Percentiles rank a stretch among this genome's conserved stretches.
phyloP scores from a whole-genome alignment of 1,284 basidiomycete genomes.

The Tilletia caries region DNA sequence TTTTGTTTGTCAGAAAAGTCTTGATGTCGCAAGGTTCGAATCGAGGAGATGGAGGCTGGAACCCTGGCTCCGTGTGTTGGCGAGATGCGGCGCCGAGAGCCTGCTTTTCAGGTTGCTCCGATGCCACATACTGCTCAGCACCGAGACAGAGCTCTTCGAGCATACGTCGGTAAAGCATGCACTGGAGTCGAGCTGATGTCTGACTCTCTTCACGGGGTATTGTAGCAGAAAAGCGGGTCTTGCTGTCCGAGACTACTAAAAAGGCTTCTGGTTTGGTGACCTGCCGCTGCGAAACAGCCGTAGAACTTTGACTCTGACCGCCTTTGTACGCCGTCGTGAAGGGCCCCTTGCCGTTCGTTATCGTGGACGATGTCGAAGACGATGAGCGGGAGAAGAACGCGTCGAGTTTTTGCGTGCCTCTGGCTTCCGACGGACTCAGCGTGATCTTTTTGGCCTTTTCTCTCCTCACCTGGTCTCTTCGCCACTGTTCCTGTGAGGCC shows the following conservation, averaged over 20 bases:
- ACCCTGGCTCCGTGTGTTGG: too few species aligned
- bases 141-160: constrained; percentile 30
- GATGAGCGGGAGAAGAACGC: constrained; percentile 11
- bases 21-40: background rate
- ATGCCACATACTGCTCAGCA: constrained; percentile 14
- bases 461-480: background rate
- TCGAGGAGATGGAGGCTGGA: background rate
- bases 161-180: constrained; percentile 47
- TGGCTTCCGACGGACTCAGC: background rate
- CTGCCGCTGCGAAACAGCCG: background rate
- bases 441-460: background rate
- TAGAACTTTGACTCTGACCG: background rate
- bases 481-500: constrained; percentile 3
- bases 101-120: background rate
- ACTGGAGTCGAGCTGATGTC: constrained; percentile 36
- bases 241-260: constrained; percentile 40
- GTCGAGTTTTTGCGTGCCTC: constrained; percentile 12
- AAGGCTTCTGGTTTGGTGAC: constrained; percentile 2
- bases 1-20: background rate
- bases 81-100: background rate
- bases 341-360: background rate
- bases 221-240: constrained; percentile 34
- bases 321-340: constrained; percentile 3
- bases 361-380: background rate
- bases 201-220: constrained; percentile 36